Evolutionary conservation across 2,329 filamentous ascomycete species (phyloP), one percentile per base, ranked within the genome.

Genomic region (Lanzia echinophila): DNA sequence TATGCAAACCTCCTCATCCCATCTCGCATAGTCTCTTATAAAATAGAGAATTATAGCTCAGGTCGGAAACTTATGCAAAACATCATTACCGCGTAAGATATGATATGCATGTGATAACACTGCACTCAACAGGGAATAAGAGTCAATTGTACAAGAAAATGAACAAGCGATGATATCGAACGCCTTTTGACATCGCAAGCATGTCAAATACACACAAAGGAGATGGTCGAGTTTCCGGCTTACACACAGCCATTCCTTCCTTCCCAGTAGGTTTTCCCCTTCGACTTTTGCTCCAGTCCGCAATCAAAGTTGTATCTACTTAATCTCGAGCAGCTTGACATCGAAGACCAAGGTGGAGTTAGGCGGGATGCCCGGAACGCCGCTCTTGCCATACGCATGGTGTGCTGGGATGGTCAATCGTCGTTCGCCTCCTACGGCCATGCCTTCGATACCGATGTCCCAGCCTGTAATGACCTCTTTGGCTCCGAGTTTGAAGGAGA

Each of bases 401-500:
- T 86, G 76, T 46, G 94, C 79, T 46, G 95, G 95, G 67, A 99
- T 90, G 59, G 84, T 91, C 67, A 99, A 79, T 63, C 94, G 86
- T 67, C 94, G 89, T 80, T 99, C 95, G 66, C 90, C 90, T 67
- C 94, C 94, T 63, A 91, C 86, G 63, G 85, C 78, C 90, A 99
- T 96, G 73, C 95, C 95, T 63, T 81, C 79, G 64, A 99, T 78
- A 74, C 94, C 94, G 61, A 97, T 82, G 71, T 99, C 95, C 95
- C 94, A 97, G 63, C 94, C 94, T 81, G 95, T 94, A 78, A 99
- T 99, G 67, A 99, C 95, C 73, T 97, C 89, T 58, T 91, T 91
- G 69, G 85, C 83, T 64, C 94, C 95, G 58, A 95, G 84, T 79
- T 92, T 95, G 83, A 97, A 97, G 63, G 81, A 81, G 77, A 99